Conservation (phyloP, 495 filamentous ascomycete genomes). For the Endocarpon pusillum region DNA sequence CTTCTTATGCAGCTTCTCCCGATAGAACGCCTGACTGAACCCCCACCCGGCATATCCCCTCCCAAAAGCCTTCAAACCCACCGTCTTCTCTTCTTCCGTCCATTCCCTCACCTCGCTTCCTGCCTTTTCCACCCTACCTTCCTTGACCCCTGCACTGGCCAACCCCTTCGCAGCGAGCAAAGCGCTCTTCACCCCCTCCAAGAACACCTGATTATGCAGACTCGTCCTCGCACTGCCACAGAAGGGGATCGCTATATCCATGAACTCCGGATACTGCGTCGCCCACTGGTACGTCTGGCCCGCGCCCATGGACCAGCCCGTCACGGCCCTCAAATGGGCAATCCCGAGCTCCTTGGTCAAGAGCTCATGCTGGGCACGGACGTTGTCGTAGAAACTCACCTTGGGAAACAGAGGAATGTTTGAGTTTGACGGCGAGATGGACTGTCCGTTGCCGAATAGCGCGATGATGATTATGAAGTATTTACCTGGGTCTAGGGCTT, state of each 20-base stretch:
- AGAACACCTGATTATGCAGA: slow-evolving; percentile 54
- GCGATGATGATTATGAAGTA: slow-evolving; percentile 58
- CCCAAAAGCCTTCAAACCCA: slow-evolving; percentile 51
- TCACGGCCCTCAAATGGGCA: slow-evolving; percentile 40
- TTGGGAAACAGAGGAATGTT: slow-evolving; percentile 43
- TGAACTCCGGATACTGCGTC: slow-evolving; percentile 52
- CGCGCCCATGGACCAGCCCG: slow-evolving; percentile 59
- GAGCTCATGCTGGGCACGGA: slow-evolving; percentile 46
- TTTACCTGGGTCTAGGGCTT: slow-evolving; percentile 38
- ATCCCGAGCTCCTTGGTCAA: slow-evolving; percentile 47
- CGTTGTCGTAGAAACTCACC: slow-evolving; percentile 51
- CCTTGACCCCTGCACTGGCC: slow-evolving; percentile 28
- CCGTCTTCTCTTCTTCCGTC: slow-evolving; percentile 35
- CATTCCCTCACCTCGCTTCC: slow-evolving; percentile 29
- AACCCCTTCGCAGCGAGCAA: slow-evolving; percentile 43
- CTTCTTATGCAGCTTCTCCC: slow-evolving; percentile 44
- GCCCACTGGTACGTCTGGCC: slow-evolving; percentile 56
- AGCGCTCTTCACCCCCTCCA: slow-evolving; percentile 53
- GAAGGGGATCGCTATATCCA: slow-evolving; percentile 48
- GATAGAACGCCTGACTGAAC: slow-evolving; percentile 55
- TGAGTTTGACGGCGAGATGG: slow-evolving; percentile 46
- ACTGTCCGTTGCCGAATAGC: slow-evolving; percentile 58
- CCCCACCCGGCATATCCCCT: slow-evolving; percentile 65
- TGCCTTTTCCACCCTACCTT: slow-evolving; percentile 19
- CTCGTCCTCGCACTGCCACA: slow-evolving; percentile 51